Conservation (phyloP, 31 red algal species). For the Asparagopsis taxiformis region DNA sequence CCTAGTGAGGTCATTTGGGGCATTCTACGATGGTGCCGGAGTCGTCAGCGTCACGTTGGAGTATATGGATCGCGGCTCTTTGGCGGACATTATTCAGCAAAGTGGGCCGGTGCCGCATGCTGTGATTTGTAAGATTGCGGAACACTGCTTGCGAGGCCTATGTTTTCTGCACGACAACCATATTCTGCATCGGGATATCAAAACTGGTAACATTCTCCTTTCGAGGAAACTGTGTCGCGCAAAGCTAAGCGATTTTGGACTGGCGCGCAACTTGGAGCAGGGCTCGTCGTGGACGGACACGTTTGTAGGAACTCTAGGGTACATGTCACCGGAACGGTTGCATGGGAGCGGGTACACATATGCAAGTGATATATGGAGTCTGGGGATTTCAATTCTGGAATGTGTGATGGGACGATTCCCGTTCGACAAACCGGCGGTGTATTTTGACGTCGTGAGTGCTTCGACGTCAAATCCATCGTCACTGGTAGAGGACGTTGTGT, state of each 20-base stretch:
- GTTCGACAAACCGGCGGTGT: constrained; percentile 65
- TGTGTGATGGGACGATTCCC: constrained; percentile 66
- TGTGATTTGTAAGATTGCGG: constrained; percentile 70
- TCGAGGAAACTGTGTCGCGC: constrained; percentile 42
- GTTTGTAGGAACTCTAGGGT: constrained; percentile 78
- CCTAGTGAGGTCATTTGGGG: constrained; percentile 76
- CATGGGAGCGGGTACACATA: constrained; percentile 71
- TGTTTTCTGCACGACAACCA: constrained; percentile 68
- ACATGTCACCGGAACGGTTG: constrained; percentile 85
- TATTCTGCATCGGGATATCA: constrained; percentile 82
- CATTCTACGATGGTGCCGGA: constrained; percentile 70
- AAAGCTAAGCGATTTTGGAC: constrained; percentile 88
- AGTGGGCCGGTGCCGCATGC: constrained; percentile 58
- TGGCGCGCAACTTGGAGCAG: constrained; percentile 64
- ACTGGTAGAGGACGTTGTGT: constrained; percentile 38
- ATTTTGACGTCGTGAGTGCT: constrained; percentile 63
- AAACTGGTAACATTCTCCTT: constrained; percentile 84
- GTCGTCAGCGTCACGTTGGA: constrained; percentile 73
- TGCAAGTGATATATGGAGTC: constrained; percentile 85
- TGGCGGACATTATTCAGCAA: constrained; percentile 54
- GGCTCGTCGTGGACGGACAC: constrained; percentile 57
- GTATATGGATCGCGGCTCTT: constrained; percentile 80
- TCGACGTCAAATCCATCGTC: constrained; percentile 18
- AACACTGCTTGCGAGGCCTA: constrained; percentile 79
- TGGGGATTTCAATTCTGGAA: constrained; percentile 74